Evolutionary conservation across 495 filamentous ascomycete species (phyloP).

Genomic region (Penicillium manginii): DNA sequence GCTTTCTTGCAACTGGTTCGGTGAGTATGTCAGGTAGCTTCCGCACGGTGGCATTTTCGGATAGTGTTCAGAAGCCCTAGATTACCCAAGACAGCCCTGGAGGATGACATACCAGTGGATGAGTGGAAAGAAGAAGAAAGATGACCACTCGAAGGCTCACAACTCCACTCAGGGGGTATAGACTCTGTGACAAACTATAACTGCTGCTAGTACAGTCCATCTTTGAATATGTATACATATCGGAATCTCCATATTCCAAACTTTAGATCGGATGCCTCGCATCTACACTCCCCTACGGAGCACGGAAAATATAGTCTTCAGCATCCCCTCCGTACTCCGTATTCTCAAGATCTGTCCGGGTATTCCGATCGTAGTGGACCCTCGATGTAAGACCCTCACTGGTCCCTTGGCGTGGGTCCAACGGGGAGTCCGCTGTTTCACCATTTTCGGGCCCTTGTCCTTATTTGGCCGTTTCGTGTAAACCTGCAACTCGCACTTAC

Average conservation of each 20-base stretch:
- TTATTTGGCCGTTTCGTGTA: slow-evolving; percentile 25
- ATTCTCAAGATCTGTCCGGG: slow-evolving; percentile 4
- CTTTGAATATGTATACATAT: too few species aligned
- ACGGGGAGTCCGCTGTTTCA: slow-evolving; percentile 35
- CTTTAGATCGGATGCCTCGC: neutral
- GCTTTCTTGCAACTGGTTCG: neutral
- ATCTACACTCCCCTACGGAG: slow-evolving; percentile 1
- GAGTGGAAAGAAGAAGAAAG: neutral
- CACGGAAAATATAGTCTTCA: neutral
- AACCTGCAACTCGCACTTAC: slow-evolving; percentile 38
- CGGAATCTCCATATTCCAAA: neutral
- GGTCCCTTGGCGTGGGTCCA: slow-evolving; percentile 8
- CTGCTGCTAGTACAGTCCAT: too few species aligned
- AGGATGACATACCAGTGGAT: too few species aligned
- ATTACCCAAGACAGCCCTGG: neutral
- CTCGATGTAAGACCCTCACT: slow-evolving; percentile 28
- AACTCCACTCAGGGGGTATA: too few species aligned
- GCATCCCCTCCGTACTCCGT: neutral
- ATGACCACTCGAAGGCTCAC: too few species aligned
- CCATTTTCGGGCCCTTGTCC: slow-evolving; percentile 44
- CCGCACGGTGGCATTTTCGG: neutral
- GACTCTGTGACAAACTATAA: too few species aligned
- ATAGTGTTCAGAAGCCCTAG: neutral
- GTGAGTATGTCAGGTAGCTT: neutral
- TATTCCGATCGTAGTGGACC: slow-evolving; percentile 23